These are phyloP conservation scores for Rhodocollybia butyracea DNA, from an alignment of 768 basidiomycete species.

Conservation along the genomic window DNA sequence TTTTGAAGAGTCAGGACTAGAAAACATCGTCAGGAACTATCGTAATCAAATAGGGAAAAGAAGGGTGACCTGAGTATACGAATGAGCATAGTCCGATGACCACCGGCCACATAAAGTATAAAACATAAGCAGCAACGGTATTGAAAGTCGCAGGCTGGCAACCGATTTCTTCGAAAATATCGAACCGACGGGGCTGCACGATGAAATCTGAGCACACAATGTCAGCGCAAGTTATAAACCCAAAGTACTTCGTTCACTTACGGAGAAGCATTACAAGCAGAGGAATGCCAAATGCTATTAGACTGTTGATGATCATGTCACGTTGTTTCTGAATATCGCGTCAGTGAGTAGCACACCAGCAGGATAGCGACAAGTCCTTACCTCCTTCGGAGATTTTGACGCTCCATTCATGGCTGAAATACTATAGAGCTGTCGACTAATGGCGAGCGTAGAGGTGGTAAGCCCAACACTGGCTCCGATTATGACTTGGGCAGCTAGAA, in stretches of 20 bases:
- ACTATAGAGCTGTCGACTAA: conserved; percentile 18
- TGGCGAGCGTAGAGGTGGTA: conserved; percentile 15
- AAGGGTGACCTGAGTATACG: conserved; percentile 27
- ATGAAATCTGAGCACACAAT: conserved; percentile 23
- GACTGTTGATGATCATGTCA: conserved; percentile 32
- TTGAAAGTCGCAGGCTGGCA: conserved; percentile 30
- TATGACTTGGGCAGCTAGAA: conserved; percentile 3
- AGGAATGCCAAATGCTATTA: conserved; percentile 36
- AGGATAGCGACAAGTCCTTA: neutral
- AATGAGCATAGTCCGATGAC: conserved; percentile 27
- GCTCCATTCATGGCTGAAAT: neutral
- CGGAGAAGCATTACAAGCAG: conserved; percentile 31
- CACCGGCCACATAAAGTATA: conserved; percentile 28
- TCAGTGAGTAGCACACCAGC: neutral
- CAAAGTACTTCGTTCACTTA: conserved; percentile 17
- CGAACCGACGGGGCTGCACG: conserved; percentile 32
- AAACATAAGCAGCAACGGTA: conserved; percentile 22
- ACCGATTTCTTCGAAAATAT: conserved; percentile 35
- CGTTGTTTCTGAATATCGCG: conserved; percentile 29
- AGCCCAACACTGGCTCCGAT: conserved; percentile 1
- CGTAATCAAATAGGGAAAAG: neutral
- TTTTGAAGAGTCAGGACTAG: conserved; percentile 3
- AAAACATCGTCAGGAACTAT: neutral
- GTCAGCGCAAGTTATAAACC: neutral
- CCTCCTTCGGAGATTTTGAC: neutral